These are phyloP conservation scores for Chalciporus sp. DNA, from an alignment of 1,284 basidiomycete genomes.

Conservation along the genomic window DNA sequence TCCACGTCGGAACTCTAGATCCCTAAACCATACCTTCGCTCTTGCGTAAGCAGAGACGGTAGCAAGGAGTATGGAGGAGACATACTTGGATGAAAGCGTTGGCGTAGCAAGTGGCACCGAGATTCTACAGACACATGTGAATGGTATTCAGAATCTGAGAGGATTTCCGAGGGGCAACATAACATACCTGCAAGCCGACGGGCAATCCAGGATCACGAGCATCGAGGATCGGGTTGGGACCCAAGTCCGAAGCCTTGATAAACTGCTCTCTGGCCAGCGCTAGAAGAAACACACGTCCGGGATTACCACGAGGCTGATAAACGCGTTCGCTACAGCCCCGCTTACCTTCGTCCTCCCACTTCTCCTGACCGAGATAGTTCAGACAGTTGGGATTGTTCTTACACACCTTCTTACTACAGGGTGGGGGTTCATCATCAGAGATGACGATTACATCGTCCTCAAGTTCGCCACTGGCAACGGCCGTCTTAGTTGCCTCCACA, in stretches of 20 bases:
- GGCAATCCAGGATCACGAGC: slow-evolving; percentile 60
- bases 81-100: slow-evolving; percentile 87
- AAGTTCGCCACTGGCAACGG: slow-evolving; percentile 41
- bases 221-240: slow-evolving; percentile 52
- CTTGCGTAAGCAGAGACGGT: slow-evolving; percentile 4
- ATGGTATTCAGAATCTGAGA: background rate
- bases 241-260: slow-evolving; percentile 53
- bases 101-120: slow-evolving; percentile 92
- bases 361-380: slow-evolving; percentile 81
- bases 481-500: slow-evolving; percentile 5
- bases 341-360: slow-evolving; percentile 70
- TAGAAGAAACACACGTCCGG: slow-evolving; percentile 30
- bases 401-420: slow-evolving; percentile 68
- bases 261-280: slow-evolving; percentile 56
- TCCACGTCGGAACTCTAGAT: slow-evolving; percentile 59
- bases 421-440: slow-evolving; percentile 60
- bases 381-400: slow-evolving; percentile 78
- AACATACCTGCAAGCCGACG: slow-evolving; percentile 74
- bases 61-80: background rate
- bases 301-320: slow-evolving; percentile 6
- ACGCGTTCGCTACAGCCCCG: slow-evolving; percentile 17
- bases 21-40: slow-evolving; percentile 62
- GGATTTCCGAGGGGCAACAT: background rate
- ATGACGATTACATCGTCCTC: slow-evolving; percentile 67
- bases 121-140: slow-evolving; percentile 56